phyloP scores from a whole-genome alignment of 1,139 yeast genomes.

The Yamadazyma siamensis region DNA sequence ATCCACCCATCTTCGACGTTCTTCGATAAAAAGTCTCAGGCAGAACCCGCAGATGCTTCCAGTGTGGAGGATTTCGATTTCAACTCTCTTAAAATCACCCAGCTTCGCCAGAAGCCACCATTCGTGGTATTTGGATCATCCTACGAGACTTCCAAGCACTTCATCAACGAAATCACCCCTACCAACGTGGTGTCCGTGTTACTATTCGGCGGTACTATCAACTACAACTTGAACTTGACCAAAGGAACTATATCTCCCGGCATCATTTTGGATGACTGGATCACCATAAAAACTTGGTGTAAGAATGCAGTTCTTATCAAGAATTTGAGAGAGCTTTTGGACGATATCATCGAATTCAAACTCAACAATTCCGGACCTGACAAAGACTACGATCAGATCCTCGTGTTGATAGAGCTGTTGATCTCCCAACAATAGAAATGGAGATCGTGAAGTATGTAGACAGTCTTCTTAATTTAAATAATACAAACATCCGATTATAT shows the following conservation, averaged over 20 bases:
- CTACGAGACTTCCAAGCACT: constrained; percentile 64
- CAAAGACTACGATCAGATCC: constrained; percentile 12
- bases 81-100: constrained; percentile 27
- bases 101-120: constrained; percentile 34
- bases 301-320: constrained; percentile 85
- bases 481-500: too few species aligned
- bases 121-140: constrained; percentile 57
- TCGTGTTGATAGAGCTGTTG: constrained; percentile 15
- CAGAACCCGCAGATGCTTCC: constrained; percentile 36
- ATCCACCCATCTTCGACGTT: constrained; percentile 15
- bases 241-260: constrained; percentile 54
- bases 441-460: too few species aligned
- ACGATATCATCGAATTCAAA: constrained; percentile 60
- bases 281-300: constrained; percentile 87
- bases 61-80: constrained; percentile 8
- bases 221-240: constrained; percentile 56
- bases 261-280: constrained; percentile 71
- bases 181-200: constrained; percentile 66
- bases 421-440: too few species aligned
- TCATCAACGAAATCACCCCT: constrained; percentile 75
- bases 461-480: too few species aligned
- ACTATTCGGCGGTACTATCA: constrained; percentile 74
- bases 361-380: constrained; percentile 11
- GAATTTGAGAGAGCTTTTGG: constrained; percentile 62
- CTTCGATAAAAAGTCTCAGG: constrained; percentile 17